These are phyloP conservation scores for Chrysanthemum seticuspe DNA, from an alignment of 129 eudicot genomes.

Conservation along the genomic window DNA sequence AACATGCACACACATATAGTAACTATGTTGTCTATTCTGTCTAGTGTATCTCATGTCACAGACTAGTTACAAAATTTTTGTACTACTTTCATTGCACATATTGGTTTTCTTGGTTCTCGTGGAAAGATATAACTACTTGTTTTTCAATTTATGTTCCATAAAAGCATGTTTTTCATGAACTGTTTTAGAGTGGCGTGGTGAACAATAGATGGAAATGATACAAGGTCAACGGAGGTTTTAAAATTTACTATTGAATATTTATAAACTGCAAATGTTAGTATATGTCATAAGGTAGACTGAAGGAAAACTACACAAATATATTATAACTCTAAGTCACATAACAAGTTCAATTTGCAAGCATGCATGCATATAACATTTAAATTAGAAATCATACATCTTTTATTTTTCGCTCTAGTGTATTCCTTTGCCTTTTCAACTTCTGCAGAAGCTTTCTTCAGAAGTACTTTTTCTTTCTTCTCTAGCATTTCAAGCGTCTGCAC, in stretches of 20 bases:
- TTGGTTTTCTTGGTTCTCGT: background rate
- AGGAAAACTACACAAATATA: conserved; percentile 1
- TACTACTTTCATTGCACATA: background rate
- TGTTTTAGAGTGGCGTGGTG: background rate
- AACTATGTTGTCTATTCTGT: background rate
- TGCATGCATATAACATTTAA: background rate
- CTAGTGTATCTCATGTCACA: background rate
- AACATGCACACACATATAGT: background rate
- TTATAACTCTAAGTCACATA: conserved; percentile 2
- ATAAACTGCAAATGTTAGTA: background rate
- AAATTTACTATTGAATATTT: background rate
- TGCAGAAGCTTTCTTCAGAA: conserved; percentile 47
- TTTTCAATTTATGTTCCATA: conserved; percentile 7
- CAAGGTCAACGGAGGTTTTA: background rate
- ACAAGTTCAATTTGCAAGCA: conserved; percentile 1
- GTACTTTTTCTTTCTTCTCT: conserved; percentile 57
- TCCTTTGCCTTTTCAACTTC: conserved; percentile 64
- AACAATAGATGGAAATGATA: background rate
- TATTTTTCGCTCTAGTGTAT: conserved; percentile 50
- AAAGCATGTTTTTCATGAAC: background rate
- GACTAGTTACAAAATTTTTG: background rate
- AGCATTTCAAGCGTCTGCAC: conserved; percentile 55
- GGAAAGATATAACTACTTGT: background rate
- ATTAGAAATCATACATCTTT: conserved; percentile 38
- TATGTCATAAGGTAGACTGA: background rate